Evolutionary conservation across 306 rosid genomes (phyloP), one percentile per base, ranked within the genome.

Genomic region (Benincasa hispida): DNA sequence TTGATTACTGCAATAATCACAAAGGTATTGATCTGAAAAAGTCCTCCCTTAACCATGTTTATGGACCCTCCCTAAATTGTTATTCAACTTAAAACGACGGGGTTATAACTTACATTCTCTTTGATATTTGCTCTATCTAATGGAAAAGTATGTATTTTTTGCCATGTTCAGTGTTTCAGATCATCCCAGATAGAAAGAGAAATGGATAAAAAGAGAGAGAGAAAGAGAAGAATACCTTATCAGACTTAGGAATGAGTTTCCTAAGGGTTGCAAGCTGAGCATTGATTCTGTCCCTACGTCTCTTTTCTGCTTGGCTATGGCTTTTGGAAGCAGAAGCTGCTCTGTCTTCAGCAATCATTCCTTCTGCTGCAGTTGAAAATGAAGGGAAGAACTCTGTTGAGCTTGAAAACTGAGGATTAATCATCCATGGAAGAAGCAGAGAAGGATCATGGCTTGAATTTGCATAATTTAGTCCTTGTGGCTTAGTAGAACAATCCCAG

Each of bases 231-330:
- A 41, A 21, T 79, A 92, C 99, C 98, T 95, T 95, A 59, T 95
- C 98, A 42, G 99, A 95, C 74, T 83, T 88, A 78, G 99, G 99
- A 81, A 95, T 89, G 10, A 92, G 87, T 78, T 90, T 92, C 86
- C 99, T 89, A 58, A 95, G 98, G 77, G 88, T 88, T 12, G 97
- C 86, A 80, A 95, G 99, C 83, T 95, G 99, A 9, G 92, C 85
- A 88, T 92, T 95, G 81, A 95, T 95, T 68, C 99, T 82, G 63
- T 95, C 99, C 72, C 99, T 86, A 6, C 99, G 92, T 50, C 99
- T 70, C 83, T 95, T 95, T 87, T 95, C 99, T 0, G 99, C 98
- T 82, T 83, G 95, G 82, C 99, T 92, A 74, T 95, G 99, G 89
- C 96, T 92, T 79, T 84, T 92, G 75, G 99, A 92, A 79, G 96